These are phyloP conservation scores for Mycena filopes DNA, from an alignment of 768 basidiomycete species.

Conservation along the genomic window DNA sequence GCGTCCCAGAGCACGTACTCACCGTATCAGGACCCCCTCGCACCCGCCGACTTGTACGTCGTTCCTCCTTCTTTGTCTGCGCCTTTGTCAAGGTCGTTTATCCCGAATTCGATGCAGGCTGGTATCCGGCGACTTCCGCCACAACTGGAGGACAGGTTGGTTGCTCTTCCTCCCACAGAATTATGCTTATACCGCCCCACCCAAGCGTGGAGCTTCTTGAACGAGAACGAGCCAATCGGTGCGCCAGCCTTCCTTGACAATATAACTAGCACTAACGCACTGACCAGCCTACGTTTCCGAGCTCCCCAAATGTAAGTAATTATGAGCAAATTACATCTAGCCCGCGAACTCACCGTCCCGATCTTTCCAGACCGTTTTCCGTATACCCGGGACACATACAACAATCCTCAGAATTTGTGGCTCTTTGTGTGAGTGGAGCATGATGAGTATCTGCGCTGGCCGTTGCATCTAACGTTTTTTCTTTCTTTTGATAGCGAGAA, in stretches of 20 bases:
- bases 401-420: constrained; percentile 71
- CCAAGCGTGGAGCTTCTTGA: constrained; percentile 57
- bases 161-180: neutral
- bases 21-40: constrained; percentile 49
- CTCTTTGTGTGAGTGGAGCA: constrained; percentile 48
- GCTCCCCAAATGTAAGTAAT: constrained; percentile 47
- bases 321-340: no score
- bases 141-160: constrained; percentile 61
- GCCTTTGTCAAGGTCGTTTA: neutral
- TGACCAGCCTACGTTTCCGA: constrained; percentile 55
- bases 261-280: neutral
- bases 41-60: constrained; percentile 57
- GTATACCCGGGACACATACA: constrained; percentile 71
- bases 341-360: neutral
- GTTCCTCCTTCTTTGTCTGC: neutral
- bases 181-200: constrained; percentile 26
- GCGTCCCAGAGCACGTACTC: neutral
- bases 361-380: constrained; percentile 61
- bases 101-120: constrained; percentile 43
- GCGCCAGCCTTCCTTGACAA: constrained; percentile 6
- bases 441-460: no score
- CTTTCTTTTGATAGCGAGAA: neutral
- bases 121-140: constrained; percentile 56
- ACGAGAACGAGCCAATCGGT: constrained; percentile 56
- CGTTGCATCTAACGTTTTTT: no score